Evolutionary conservation across 805 yeast genomes (phyloP), one percentile per base, ranked within the genome.

Genomic region (Cyberlindnera bimundalis): DNA sequence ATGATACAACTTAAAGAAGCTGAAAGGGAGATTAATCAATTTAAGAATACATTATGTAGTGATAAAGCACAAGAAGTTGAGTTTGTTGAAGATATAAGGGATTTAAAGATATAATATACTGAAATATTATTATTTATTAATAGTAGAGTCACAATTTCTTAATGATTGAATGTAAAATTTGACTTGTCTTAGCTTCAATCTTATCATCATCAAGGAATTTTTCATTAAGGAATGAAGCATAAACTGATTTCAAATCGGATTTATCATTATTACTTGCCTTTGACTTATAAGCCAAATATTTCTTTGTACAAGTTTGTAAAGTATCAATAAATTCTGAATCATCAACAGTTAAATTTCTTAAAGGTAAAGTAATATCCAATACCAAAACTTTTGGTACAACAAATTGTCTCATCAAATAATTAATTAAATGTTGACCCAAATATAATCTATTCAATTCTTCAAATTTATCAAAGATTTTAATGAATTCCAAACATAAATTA

Each of bases 291-390:
- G 87, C 82, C 47, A 76, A 66, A 57, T 77, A 86, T 55, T 80
- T 78, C 56, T 82, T 84, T 31, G 88, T 84, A 15, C 89, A 71
- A 17, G 73, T 69, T 62, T 85, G 87, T 54, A 90, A 70, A 37
- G 67, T 61, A 36, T 73, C 79, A 15, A 84, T 78, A 54, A 84
- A 78, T 8, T 57, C 53, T 5, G 70, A 63, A 42, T 67, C 64
- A 4, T 59, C 59, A 4, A 70, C 51, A 0, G 54, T 45, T 42
- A 69, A 56, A 50, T 72, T 75, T 58, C 95, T 77, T 24, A 89
- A 66, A 6, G 91, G 83, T 44, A 86, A 62, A 2, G 82, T 74
- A 37, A 85, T 67, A 58, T 82, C 91, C 39, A 76, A 58, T 27
- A 72, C 46, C 25, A 73, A 45, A 10, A 67, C 48, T 15, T 67